Conservation (phyloP, 202 grass and related monocot species). For the Bolboschoenoplectus hybrid region DNA sequence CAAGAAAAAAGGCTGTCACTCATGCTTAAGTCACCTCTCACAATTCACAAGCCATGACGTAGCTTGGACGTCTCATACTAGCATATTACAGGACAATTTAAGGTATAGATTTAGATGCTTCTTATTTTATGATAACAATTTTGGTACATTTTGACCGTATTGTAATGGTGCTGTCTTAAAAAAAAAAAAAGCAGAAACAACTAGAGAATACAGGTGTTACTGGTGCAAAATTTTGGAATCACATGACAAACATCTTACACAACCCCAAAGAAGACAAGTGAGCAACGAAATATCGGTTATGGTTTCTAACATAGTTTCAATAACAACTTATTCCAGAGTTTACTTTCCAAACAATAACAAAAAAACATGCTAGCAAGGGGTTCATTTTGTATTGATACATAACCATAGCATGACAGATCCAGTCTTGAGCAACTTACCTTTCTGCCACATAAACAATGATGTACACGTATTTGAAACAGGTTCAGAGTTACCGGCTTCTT, state of each 20-base stretch:
- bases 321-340: not conserved
- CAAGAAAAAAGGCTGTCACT: not conserved
- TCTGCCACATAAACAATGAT: conserved; percentile 18
- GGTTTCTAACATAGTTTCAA: conserved; percentile 12
- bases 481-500: not conserved
- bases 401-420: conserved; percentile 15
- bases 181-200: not conserved
- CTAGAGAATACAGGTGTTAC: not conserved
- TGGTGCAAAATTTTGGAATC: not conserved
- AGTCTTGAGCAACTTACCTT: not conserved
- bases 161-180: not conserved
- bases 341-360: conserved; percentile 10
- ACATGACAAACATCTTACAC: not conserved
- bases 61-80: not conserved
- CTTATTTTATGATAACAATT: not conserved
- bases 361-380: not conserved
- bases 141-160: not conserved
- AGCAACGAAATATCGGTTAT: not conserved
- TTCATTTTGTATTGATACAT: not conserved
- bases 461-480: conserved; percentile 15
- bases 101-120: not conserved
- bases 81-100: not conserved
- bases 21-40: not conserved
- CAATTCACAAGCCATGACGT: too few species aligned
- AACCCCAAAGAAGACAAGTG: not conserved